Percentiles rank a stretch among this genome's conserved stretches.
Conservation (phyloP, 148 eudicot species). For the Rhododendron griersonianum region DNA sequence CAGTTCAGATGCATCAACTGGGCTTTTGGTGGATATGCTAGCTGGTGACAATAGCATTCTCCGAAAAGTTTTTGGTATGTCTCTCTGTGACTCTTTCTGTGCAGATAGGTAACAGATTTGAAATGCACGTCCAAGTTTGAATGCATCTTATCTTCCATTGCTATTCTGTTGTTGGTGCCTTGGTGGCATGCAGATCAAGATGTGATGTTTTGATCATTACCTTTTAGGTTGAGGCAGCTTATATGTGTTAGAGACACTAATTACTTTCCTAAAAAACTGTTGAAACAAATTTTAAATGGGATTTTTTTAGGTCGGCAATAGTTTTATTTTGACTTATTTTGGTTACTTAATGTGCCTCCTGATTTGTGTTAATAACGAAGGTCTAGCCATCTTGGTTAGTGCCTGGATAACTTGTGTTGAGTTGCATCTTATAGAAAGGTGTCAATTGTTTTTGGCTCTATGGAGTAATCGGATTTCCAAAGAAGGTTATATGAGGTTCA, state of each 20-base stretch:
- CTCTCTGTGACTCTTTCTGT: slow-evolving; percentile 14
- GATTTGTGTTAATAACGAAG: background rate
- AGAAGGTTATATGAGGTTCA: background rate
- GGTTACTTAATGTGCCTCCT: background rate
- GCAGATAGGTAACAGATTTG: background rate
- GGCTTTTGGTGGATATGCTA: slow-evolving; percentile 57
- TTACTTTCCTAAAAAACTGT: background rate
- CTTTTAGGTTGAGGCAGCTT: background rate
- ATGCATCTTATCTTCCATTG: background rate
- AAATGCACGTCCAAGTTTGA: background rate
- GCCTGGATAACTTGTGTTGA: background rate
- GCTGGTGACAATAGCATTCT: slow-evolving; percentile 75
- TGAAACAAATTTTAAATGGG: background rate
- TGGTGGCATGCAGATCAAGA: slow-evolving; percentile 1
- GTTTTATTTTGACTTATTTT: background rate
- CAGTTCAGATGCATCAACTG: slow-evolving; percentile 44
- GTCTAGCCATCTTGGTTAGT: background rate
- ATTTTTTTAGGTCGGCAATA: background rate
- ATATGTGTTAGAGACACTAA: background rate
- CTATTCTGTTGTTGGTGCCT: background rate
- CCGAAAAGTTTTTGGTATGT: slow-evolving; percentile 80
- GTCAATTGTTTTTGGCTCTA: background rate
- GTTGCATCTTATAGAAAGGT: background rate
- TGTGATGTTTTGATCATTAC: background rate
- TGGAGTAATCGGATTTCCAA: background rate